These are phyloP conservation scores for Oryza punctata DNA, from an alignment of 176 grass and related monocot genomes.

Conservation along the genomic window DNA sequence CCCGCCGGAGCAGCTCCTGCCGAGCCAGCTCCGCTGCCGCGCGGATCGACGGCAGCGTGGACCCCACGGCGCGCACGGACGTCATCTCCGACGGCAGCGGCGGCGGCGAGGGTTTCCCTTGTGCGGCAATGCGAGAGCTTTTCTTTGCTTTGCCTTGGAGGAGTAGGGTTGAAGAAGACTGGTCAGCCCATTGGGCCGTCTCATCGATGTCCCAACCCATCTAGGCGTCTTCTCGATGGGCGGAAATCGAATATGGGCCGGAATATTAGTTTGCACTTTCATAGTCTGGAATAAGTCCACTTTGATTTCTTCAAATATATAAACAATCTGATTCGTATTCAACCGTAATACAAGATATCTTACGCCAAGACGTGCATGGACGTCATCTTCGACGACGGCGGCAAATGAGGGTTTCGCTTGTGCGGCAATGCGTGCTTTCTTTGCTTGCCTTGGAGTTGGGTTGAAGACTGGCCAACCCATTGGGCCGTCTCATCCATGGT, in stretches of 20 bases:
- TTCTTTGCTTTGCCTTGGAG: background rate
- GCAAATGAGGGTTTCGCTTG: constrained; percentile 41
- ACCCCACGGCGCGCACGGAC: constrained; percentile 53
- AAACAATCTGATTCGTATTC: no score
- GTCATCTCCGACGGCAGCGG: constrained; percentile 44
- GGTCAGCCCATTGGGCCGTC: background rate
- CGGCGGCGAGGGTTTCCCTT: constrained; percentile 40
- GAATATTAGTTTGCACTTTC: no score
- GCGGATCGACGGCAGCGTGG: constrained; percentile 59
- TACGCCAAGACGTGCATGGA: constrained; percentile 55
- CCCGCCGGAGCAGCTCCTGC: constrained; percentile 56
- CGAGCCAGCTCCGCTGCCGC: constrained; percentile 51
- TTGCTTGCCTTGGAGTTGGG: background rate
- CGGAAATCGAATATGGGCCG: no score
- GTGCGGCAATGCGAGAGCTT: background rate
- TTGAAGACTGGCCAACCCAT: background rate
- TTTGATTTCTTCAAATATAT: no score
- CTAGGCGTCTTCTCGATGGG: no score
- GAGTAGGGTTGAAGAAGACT: background rate
- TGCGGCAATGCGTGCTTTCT: background rate
- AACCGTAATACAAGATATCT: no score
- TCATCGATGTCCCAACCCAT: no score
- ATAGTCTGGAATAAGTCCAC: no score
- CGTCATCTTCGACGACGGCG: constrained; percentile 45
- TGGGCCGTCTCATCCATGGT: background rate